Conservation (phyloP, 805 yeast genomes). For the Torulaspora maleeae region DNA sequence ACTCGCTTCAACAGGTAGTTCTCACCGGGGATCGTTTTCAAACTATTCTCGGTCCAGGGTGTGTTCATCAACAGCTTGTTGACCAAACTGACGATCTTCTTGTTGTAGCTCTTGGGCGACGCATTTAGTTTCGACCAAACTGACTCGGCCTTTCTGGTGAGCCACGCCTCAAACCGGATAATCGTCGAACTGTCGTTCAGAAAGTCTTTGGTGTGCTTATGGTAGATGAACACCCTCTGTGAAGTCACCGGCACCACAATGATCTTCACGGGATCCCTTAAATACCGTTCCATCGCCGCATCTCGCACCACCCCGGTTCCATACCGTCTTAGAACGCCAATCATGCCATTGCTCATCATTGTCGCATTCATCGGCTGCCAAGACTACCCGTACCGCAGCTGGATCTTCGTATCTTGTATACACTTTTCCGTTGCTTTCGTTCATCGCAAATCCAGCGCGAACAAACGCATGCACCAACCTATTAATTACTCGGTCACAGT, state of each 20-base stretch:
- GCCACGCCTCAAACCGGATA: slow-evolving; percentile 40
- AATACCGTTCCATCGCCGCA: slow-evolving; percentile 13
- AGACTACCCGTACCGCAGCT: background rate
- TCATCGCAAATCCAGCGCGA: background rate
- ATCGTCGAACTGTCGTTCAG: slow-evolving; percentile 38
- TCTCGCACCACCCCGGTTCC: slow-evolving; percentile 8
- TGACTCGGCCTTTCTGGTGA: slow-evolving; percentile 46
- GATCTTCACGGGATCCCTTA: slow-evolving; percentile 50
- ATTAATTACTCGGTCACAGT: background rate
- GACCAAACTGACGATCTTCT: slow-evolving; percentile 51
- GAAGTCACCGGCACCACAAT: slow-evolving; percentile 70
- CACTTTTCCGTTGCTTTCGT: background rate
- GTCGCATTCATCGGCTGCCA: background rate
- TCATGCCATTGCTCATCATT: background rate
- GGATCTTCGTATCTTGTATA: background rate
- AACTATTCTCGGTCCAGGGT: slow-evolving; percentile 75
- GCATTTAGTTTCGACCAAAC: slow-evolving; percentile 59
- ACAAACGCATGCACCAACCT: background rate
- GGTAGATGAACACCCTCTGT: slow-evolving; percentile 56
- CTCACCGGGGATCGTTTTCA: slow-evolving; percentile 71
- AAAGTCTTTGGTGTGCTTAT: slow-evolving; percentile 48
- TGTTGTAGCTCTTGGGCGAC: slow-evolving; percentile 55
- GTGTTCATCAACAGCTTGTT: slow-evolving; percentile 53
- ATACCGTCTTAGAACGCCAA: background rate
- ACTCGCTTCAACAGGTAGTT: slow-evolving; percentile 43